phyloP scores from a whole-genome alignment of 139 green algal genomes.

The Chlorella ohadii region DNA sequence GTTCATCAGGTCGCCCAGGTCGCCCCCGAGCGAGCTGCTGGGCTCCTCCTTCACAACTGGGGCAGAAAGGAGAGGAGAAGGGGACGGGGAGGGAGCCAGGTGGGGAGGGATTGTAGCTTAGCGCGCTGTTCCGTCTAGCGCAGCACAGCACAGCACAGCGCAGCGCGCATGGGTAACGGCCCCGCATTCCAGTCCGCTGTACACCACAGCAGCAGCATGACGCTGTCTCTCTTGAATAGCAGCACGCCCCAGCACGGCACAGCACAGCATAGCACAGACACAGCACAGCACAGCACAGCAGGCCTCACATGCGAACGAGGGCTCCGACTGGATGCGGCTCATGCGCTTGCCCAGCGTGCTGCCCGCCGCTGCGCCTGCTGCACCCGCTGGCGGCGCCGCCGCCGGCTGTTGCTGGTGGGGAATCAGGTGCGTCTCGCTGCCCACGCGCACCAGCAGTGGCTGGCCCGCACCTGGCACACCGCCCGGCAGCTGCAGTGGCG shows the following conservation, averaged over 20 bases:
- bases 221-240: too few species aligned
- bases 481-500: background rate
- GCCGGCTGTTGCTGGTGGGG: conserved; percentile 31
- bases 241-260: background rate
- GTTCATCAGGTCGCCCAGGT: conserved; percentile 38
- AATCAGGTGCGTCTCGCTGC: conserved; percentile 67
- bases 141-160: background rate
- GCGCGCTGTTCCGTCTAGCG: too few species aligned
- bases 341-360: conserved; percentile 44
- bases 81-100: background rate
- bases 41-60: conserved; percentile 15
- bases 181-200: too few species aligned
- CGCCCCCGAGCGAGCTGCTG: background rate
- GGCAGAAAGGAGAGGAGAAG: background rate
- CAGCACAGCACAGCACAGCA: too few species aligned
- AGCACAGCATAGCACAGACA: too few species aligned
- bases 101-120: too few species aligned
- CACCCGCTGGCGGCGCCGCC: too few species aligned
- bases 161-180: too few species aligned
- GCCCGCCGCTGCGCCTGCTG: background rate
- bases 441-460: conserved; percentile 64
- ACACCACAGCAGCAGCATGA: too few species aligned
- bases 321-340: conserved; percentile 43
- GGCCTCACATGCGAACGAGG: conserved; percentile 6
- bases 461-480: background rate